A percentile compares a stretch with the other conserved stretches of the same genome.
Conservation (phyloP, 441 rosid species). For the Aleurites moluccanus region DNA sequence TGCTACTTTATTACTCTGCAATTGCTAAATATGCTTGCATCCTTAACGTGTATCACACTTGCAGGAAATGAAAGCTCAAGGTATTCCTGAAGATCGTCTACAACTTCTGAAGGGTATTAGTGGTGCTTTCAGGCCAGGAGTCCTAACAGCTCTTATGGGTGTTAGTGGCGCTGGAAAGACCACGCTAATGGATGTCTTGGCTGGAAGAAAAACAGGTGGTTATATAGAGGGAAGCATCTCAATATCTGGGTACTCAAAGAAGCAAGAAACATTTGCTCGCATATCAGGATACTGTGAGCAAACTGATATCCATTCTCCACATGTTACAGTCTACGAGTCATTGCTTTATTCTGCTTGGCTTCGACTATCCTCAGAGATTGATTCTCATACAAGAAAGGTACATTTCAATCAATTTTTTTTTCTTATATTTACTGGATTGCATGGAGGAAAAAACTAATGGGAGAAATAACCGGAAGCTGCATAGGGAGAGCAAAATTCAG, state of each 20-base stretch:
- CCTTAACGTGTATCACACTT: conserved; percentile 1
- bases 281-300: conserved; percentile 77
- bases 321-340: conserved; percentile 67
- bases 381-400: conserved; percentile 53
- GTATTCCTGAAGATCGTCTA: conserved; percentile 47
- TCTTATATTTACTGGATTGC: background rate
- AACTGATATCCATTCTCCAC: conserved; percentile 70
- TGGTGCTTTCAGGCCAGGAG: conserved; percentile 72
- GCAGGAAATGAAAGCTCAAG: conserved; percentile 68
- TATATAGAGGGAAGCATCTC: conserved; percentile 52
- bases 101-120: conserved; percentile 60
- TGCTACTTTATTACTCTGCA: no score
- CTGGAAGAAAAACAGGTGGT: conserved; percentile 81
- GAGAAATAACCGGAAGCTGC: background rate
- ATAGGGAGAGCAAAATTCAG: background rate
- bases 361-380: conserved; percentile 51
- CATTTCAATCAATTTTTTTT: background rate
- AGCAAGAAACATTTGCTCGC: conserved; percentile 74
- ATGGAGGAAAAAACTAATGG: background rate
- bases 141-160: conserved; percentile 72
- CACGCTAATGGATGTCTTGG: conserved; percentile 71
- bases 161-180: conserved; percentile 80
- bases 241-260: conserved; percentile 64
- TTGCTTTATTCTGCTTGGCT: conserved; percentile 73
- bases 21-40: background rate